A percentile compares a stretch with the other conserved stretches of the same genome.
phyloP scores from a whole-genome alignment of 176 grass and related monocot genomes.

The Dactylis glomerata region DNA sequence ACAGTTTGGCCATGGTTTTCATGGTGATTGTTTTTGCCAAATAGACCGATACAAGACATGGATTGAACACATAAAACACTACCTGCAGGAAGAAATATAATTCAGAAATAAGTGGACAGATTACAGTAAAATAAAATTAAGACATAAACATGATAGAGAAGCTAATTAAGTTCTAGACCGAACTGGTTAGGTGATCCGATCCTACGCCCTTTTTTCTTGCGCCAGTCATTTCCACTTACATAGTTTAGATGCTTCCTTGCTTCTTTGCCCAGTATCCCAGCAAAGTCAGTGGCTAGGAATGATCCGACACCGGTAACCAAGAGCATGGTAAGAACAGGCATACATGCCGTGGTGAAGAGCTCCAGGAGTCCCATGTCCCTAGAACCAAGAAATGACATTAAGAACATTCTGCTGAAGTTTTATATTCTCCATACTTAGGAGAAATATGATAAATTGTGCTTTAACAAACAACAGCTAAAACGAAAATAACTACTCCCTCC shows the following conservation, averaged over 20 bases:
- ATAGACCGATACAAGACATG: constrained; percentile 49
- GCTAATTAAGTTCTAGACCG: background rate
- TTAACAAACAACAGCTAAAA: background rate
- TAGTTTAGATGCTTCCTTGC: constrained; percentile 75
- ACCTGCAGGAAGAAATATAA: constrained; percentile 33
- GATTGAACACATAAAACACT: constrained; percentile 91
- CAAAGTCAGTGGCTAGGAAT: constrained; percentile 51
- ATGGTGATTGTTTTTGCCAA: constrained; percentile 73
- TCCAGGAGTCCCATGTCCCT: constrained; percentile 52
- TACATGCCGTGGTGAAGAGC: constrained; percentile 69
- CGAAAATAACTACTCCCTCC: no score
- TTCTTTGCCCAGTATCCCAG: constrained; percentile 55
- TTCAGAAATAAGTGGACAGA: background rate
- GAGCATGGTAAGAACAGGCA: constrained; percentile 74
- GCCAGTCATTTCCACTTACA: constrained; percentile 30
- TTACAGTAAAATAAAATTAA: background rate
- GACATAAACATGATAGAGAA: background rate
- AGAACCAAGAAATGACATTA: background rate
- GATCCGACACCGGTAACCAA: constrained; percentile 73
- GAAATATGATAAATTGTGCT: background rate
- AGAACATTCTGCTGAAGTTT: background rate
- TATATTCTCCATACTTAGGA: background rate
- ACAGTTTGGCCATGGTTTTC: constrained; percentile 74
- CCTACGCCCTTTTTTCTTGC: background rate
- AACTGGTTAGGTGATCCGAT: constrained; percentile 10